Conservation (phyloP, 176 grass and related monocot species). For the Tuctoria greenei region DNA sequence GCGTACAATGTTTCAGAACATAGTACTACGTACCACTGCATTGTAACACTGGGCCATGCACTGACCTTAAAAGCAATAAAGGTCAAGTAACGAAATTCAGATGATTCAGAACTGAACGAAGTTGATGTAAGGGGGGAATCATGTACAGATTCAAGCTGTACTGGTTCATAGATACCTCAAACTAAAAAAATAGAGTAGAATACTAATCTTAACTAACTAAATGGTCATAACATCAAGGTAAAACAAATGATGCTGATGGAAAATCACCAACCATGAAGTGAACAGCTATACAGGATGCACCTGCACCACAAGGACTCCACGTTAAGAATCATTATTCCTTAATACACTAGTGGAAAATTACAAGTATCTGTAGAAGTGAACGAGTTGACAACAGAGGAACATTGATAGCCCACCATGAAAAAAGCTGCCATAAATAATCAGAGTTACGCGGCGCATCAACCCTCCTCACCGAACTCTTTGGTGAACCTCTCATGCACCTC, state of each 20-base stretch:
- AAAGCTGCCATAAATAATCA: neutral
- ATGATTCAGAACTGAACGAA: neutral
- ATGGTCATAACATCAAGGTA: neutral
- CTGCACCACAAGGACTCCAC: conserved; percentile 46
- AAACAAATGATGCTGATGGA: neutral
- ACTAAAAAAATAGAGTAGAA: neutral
- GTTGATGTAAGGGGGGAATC: too few species aligned
- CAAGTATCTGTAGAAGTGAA: conserved; percentile 34
- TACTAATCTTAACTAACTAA: neutral
- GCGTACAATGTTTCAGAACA: neutral
- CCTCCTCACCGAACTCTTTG: conserved; percentile 93
- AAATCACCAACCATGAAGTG: too few species aligned
- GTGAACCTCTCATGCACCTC: conserved; percentile 98
- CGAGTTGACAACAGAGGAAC: conserved; percentile 30
- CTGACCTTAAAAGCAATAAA: neutral
- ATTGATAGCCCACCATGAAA: conserved; percentile 25
- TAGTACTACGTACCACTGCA: too few species aligned
- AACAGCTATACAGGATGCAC: conserved; percentile 35
- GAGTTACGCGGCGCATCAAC: conserved; percentile 37
- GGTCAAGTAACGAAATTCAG: neutral
- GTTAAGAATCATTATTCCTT: conserved; percentile 36
- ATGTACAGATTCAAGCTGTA: neutral
- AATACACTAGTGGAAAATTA: conserved; percentile 42
- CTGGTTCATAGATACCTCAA: neutral
- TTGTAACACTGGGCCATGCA: too few species aligned